Evolutionary conservation across 192 early-diverging fungal species (phyloP).

Genomic region (Backusella tuberculispora): DNA sequence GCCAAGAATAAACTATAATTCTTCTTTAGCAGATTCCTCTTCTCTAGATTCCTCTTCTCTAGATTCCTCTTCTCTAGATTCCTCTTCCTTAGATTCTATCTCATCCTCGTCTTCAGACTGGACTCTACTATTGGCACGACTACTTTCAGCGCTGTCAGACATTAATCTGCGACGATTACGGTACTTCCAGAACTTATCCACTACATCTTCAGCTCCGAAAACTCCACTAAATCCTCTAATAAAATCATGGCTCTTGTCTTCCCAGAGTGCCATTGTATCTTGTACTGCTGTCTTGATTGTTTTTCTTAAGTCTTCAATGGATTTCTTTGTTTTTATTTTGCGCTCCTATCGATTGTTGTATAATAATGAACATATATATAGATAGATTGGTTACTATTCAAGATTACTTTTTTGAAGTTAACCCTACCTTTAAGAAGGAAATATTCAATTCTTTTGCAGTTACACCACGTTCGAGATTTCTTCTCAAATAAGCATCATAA

Average conservation of each 20-base stretch:
- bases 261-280: slow-evolving; percentile 72
- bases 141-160: slow-evolving; percentile 19
- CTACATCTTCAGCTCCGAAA: slow-evolving; percentile 67
- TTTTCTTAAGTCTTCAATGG: slow-evolving; percentile 68
- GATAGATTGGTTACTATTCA: background rate
- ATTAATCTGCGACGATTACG: slow-evolving; percentile 15
- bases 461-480: slow-evolving; percentile 85
- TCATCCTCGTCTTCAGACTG: slow-evolving; percentile 20
- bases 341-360: slow-evolving; percentile 51
- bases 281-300: slow-evolving; percentile 70
- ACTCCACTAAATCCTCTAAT: slow-evolving; percentile 68
- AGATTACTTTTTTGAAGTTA: background rate
- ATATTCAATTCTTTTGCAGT: slow-evolving; percentile 82
- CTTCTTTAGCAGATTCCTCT: background rate
- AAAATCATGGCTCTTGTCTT: slow-evolving; percentile 76
- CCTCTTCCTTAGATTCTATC: too few relatives aligned
- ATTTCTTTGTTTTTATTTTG: slow-evolving; percentile 76
- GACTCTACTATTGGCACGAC: slow-evolving; percentile 21
- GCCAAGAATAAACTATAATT: background rate
- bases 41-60: background rate
- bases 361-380: background rate
- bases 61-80: background rate
- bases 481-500: slow-evolving; percentile 82
- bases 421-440: slow-evolving; percentile 71
- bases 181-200: slow-evolving; percentile 39